Evolutionary conservation across 768 basidiomycete species (phyloP).

Genomic region (Multifurca ochricompacta): DNA sequence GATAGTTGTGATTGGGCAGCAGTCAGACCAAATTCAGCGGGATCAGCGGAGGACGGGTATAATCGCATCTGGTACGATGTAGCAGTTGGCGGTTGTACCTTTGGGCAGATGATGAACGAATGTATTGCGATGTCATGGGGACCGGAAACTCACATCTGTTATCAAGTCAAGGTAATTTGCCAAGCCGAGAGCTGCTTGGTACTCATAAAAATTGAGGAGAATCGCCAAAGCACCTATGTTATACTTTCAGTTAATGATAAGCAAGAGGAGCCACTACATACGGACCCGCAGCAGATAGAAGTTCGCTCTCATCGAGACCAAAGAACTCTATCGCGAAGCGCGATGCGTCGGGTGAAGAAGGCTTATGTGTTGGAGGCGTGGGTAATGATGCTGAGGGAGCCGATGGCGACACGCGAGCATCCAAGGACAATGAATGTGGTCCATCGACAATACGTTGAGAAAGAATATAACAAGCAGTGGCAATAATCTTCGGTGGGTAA

Average conservation of each 20-base stretch:
- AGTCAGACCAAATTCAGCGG: neutral
- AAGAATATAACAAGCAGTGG: slow-evolving; percentile 70
- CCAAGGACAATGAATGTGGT: slow-evolving; percentile 63
- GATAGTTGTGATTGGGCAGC: slow-evolving; percentile 10
- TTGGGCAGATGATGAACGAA: neutral
- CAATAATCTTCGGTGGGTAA: slow-evolving; percentile 60
- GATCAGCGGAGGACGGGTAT: slow-evolving; percentile 11
- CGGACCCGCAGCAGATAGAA: slow-evolving; percentile 54
- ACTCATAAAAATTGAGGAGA: slow-evolving; percentile 20
- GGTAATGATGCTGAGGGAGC: slow-evolving; percentile 71
- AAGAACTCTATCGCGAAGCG: slow-evolving; percentile 64
- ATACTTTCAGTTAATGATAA: neutral
- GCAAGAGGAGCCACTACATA: neutral
- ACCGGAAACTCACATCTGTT: slow-evolving; percentile 5
- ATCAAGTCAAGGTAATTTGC: slow-evolving; percentile 17
- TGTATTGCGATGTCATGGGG: neutral
- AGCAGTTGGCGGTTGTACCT: slow-evolving; percentile 16
- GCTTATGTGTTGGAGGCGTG: slow-evolving; percentile 72
- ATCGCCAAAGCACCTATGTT: slow-evolving; percentile 15
- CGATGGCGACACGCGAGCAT: slow-evolving; percentile 63
- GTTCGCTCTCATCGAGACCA: slow-evolving; percentile 51
- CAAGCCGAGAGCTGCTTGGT: slow-evolving; percentile 12
- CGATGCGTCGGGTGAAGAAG: slow-evolving; percentile 60
- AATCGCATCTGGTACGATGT: slow-evolving; percentile 17
- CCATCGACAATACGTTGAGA: slow-evolving; percentile 68